Base-by-base conservation (phyloP, 2,329 filamentous ascomycete species). In the Coleophoma eucalyptorum region DNA sequence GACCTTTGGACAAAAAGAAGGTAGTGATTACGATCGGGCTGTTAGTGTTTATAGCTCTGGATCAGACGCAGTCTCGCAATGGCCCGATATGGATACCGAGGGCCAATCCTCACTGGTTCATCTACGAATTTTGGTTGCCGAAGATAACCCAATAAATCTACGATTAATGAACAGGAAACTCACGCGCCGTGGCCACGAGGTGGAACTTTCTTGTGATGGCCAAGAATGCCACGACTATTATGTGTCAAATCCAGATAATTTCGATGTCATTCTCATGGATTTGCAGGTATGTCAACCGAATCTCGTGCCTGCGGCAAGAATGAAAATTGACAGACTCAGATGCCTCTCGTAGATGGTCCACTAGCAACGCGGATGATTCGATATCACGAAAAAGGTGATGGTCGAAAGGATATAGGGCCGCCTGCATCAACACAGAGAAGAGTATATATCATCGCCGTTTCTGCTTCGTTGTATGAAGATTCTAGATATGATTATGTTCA, bases 111-210 rank as follows among this genome's bases (percentile, higher is more conserved):
- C 21, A 8, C 42, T 20, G 18, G 47, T 47, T 16, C 40, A 37
- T 21, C 48, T 61, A 15, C 47, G 46, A 3, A 86, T 93, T 38
- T 73, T 94, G n/a, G 73, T 93, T 41, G 89, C 93, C 3, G 89
- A 94, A 66, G 89, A 93, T 65, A 93, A 94, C 61, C 77, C 79
- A 3, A 86, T 92, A 58, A 92, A 92, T 65, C 87, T 90, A 60
- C 90, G 90, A 67, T 87, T 90, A 51, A 71, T 93, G 43, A 76
- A 82, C 50, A 87, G 88, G 64, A 90, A 90, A 63, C 74, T 93
- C 21, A 79, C 77, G 61, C 89, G 89, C 67, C 84, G 89, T 50
- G 83, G 84, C 4, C 80, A 92, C 44, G 77, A 80, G 11, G 85
- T 87, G 6, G 87, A 91, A 57, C 79, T 88, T 46, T 87, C 86